These are phyloP conservation scores for Xerocomus spinulosus DNA, from an alignment of 768 basidiomycete genomes.

Conservation along the genomic window DNA sequence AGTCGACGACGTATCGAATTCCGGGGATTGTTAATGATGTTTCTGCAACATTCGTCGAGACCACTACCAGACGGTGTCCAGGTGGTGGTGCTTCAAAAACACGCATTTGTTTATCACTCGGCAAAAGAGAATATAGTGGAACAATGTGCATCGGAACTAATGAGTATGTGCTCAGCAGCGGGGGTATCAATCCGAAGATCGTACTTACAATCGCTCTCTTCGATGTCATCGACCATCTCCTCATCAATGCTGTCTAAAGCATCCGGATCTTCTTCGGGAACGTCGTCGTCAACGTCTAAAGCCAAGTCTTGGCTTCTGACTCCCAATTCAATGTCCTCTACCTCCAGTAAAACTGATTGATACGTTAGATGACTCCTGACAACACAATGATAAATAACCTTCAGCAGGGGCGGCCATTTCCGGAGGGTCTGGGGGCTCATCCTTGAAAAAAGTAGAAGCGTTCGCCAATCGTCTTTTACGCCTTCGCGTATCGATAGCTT, in stretches of 20 bases:
- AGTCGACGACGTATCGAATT: conserved; percentile 97
- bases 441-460: conserved; percentile 27
- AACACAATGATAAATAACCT: conserved; percentile 4
- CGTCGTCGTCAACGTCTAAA: conserved; percentile 61
- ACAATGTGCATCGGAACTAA: conserved; percentile 91
- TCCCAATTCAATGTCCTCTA: conserved; percentile 77
- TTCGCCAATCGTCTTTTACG: conserved; percentile 30
- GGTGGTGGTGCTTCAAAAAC: conserved; percentile 85
- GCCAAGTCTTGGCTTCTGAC: conserved; percentile 46
- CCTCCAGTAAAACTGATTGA: conserved; percentile 63
- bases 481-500: conserved; percentile 53
- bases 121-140: conserved; percentile 87
- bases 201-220: conserved; percentile 61
- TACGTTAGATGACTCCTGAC: not conserved
- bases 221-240: conserved; percentile 47
- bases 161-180: not conserved
- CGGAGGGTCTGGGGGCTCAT: conserved; percentile 15
- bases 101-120: conserved; percentile 92
- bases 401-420: conserved; percentile 18
- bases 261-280: conserved; percentile 64
- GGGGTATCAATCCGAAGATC: conserved; percentile 4
- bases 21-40: conserved; percentile 96
- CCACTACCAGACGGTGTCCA: conserved; percentile 82
- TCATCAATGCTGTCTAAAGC: conserved; percentile 74
- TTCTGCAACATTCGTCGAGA: conserved; percentile 95